These are phyloP conservation scores for Gyromitra esculenta DNA, from an alignment of 2,329 filamentous ascomycete species.

Conservation along the genomic window DNA sequence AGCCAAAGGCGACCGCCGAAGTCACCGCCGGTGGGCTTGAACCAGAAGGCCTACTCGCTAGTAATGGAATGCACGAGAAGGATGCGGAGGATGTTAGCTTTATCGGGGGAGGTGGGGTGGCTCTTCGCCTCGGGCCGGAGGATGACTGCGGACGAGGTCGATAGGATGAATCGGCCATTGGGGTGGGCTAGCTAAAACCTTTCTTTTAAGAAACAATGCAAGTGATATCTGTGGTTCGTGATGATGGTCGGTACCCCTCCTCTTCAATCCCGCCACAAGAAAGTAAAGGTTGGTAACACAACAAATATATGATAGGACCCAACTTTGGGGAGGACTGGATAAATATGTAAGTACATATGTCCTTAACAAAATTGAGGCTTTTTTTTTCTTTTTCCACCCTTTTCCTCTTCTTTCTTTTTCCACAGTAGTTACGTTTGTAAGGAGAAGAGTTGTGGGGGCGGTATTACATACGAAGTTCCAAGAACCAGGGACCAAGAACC, in stretches of 20 bases:
- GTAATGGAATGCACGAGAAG: conserved; percentile 48
- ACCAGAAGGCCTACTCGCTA: conserved; percentile 46
- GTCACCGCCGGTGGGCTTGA: conserved; percentile 53
- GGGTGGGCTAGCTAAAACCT: conserved; percentile 18
- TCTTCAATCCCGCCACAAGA: conserved; percentile 47
- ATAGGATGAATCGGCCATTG: conserved; percentile 50
- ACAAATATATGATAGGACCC: conserved; percentile 46
- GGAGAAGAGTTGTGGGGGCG: conserved; percentile 42
- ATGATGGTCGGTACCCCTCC: conserved; percentile 46
- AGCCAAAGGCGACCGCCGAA: conserved; percentile 52
- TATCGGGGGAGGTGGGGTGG: conserved; percentile 45
- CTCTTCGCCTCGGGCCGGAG: conserved; percentile 45
- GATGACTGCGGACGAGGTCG: conserved; percentile 51
- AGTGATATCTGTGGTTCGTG: conserved; percentile 41
- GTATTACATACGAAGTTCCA: conserved; percentile 37
- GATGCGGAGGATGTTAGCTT: conserved; percentile 50
- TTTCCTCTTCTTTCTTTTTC: conserved; percentile 30
- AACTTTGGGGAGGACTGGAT: conserved; percentile 46
- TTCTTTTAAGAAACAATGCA: conserved; percentile 34
- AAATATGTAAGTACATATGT: conserved; percentile 50
- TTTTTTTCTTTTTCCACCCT: conserved; percentile 34
- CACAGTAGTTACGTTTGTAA: conserved; percentile 47
- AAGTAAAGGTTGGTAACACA: conserved; percentile 48
- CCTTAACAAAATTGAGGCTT: conserved; percentile 46
- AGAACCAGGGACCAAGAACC: conserved; percentile 32